Evolutionary conservation across 768 basidiomycete genomes (phyloP), one percentile per base, ranked within the genome.

Genomic region (Clathrus columnatus): DNA sequence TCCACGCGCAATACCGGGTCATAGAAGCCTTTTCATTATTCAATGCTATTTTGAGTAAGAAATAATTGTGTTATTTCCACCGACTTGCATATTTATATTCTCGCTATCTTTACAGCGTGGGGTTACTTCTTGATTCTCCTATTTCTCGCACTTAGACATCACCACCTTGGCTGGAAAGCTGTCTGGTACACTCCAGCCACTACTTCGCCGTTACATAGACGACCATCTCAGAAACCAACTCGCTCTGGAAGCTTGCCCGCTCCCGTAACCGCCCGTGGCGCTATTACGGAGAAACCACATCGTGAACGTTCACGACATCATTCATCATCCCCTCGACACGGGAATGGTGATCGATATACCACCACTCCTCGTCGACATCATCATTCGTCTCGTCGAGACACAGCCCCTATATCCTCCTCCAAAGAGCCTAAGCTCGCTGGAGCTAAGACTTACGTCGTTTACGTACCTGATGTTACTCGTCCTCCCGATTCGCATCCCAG

Each of bases 1-100:
- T 85, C 67, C 89, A 89, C 61, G 87, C 88, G n/a, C 89, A 90
- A 73, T 91, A 90, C 66, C 81, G 83, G 26, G 88, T 90, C 18
- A 73, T 91, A 57, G 86, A 83, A 67, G 80, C 84, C 17, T 91
- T 91, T 69, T 81, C 89, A 5, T 69, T 91, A 54, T 81, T 91
- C 67, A 91, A 90, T 62, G 81, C 84, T 49, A 74, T 76, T 43
- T 75, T 91, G 4, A 71, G 88, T 84, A 68, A 57, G 84, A 73
- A 5, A 46, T 60, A 75, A 48, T 61, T 72, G 44, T 69, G 70
- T 46, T 69, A 67, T 56, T 64, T 75, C 28, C 62, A 61, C 26
- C 64, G 76, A 16, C 66, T 73, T 45, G 65, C 72, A 60, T 68
- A 23, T 53, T 8, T 48, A 28, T 47, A 20, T 46, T n/a, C 54